A percentile compares a stretch with the other conserved stretches of the same genome.
phyloP scores from a whole-genome alignment of 495 filamentous ascomycete genomes.

The Xylaria flabelliformis region DNA sequence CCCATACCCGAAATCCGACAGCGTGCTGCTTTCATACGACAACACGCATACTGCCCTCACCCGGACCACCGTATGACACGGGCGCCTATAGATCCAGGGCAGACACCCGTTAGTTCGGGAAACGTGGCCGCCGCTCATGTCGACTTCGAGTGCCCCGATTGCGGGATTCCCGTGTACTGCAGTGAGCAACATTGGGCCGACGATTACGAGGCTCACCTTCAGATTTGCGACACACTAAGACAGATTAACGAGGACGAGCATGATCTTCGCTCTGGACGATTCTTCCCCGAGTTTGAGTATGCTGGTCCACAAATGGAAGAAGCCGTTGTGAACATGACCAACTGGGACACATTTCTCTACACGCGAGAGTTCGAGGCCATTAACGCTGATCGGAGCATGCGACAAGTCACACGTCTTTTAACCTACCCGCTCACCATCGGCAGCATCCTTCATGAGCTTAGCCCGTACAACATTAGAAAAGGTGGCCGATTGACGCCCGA shows the following conservation, averaged over 20 bases:
- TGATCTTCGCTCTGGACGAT: slow-evolving; percentile 85
- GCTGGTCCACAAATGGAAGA: slow-evolving; percentile 89
- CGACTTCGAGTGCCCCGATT: slow-evolving; percentile 94
- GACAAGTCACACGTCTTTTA: slow-evolving; percentile 88
- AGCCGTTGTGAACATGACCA: slow-evolving; percentile 93
- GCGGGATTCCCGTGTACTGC: slow-evolving; percentile 92
- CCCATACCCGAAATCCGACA: slow-evolving; percentile 82
- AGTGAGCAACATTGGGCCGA: slow-evolving; percentile 92
- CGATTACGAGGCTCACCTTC: slow-evolving; percentile 88
- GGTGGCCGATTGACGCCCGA: slow-evolving; percentile 79
- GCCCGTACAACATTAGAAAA: slow-evolving; percentile 80
- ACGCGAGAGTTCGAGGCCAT: slow-evolving; percentile 87
- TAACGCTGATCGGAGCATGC: slow-evolving; percentile 82
- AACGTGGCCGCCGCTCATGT: slow-evolving; percentile 74
- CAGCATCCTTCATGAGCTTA: slow-evolving; percentile 90
- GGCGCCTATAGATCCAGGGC: slow-evolving; percentile 67
- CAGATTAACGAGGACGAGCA: slow-evolving; percentile 99
- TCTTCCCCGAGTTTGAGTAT: slow-evolving; percentile 94
- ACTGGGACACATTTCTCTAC: slow-evolving; percentile 97
- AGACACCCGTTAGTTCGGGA: slow-evolving; percentile 49
- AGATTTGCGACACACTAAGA: slow-evolving; percentile 88
- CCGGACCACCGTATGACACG: slow-evolving; percentile 77
- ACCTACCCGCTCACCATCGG: slow-evolving; percentile 93
- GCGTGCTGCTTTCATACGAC: slow-evolving; percentile 86
- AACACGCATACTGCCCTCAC: slow-evolving; percentile 91